Base-by-base conservation (phyloP, 345 rosid species). In the Rhodamnia argentea region DNA sequence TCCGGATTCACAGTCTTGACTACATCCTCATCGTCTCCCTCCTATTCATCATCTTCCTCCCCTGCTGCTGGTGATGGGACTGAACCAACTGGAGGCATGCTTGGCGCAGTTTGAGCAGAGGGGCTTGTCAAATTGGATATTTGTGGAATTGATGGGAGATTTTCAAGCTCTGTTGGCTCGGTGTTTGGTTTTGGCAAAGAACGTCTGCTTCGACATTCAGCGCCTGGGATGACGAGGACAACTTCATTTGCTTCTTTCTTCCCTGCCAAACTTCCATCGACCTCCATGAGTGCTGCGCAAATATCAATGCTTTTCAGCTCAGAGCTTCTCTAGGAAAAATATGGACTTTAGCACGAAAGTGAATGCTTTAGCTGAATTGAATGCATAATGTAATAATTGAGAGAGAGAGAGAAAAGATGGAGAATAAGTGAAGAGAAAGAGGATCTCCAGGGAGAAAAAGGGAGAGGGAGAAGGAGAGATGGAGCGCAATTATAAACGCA, bases 31-130 rank as follows among this genome's bases (percentile, higher is more conserved):
- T 87, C 85, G 18, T 87, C 89, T 18, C 82, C 91, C 7, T 86
- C 87, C 40, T 40, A 3, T 40, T 83, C 87, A 11, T 87, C 85
- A 10, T 87, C 89, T 18, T 85, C 91, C 7, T 86, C 87, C 40
- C 87, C 92, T 18, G 5, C 87, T 52, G 15, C 59, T 2, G 88
- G 88, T 22, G 89, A 56, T 57, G 87, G 85, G 26, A 93, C 93
- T 2, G n/a, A n/a, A n/a, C n/a, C n/a, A n/a, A n/a, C n/a, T n/a
- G n/a, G n/a, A n/a, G n/a, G n/a, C n/a, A n/a, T n/a, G n/a, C n/a
- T n/a, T n/a, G n/a, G n/a, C n/a, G n/a, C n/a, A n/a, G n/a, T n/a
- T n/a, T n/a, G n/a, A n/a, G n/a, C n/a, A n/a, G 40, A 52, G 40
- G 40, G 76, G 13, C 76, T 32, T 32, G 76, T 64, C 44, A 64